Conservation (phyloP, 2,329 filamentous ascomycete species). For the Sporothrix pallida region DNA sequence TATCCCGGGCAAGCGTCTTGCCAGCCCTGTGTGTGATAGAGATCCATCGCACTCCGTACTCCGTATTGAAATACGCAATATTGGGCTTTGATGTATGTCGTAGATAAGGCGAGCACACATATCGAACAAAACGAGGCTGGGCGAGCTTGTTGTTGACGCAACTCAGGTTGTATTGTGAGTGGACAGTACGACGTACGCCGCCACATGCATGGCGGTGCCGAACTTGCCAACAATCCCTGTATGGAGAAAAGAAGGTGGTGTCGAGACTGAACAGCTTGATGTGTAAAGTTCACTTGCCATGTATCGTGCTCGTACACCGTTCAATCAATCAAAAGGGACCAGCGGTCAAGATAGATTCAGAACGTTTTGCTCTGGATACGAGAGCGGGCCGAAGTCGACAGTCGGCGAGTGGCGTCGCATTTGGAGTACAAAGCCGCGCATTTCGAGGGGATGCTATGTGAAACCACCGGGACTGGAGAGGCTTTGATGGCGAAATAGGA, state of each 20-base stretch:
- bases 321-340: not conserved
- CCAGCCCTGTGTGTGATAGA: not conserved
- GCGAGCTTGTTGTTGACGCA: not conserved
- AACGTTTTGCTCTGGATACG: not conserved
- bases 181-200: not conserved
- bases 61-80: not conserved
- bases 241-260: not conserved
- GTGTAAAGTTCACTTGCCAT: not conserved
- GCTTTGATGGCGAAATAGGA: constrained; percentile 4
- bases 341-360: not conserved
- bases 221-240: constrained; percentile 15
- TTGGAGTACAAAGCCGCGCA: constrained; percentile 7
- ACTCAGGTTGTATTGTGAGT: constrained; percentile 1
- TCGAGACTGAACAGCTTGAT: not conserved
- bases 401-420: constrained; percentile 29
- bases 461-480: not conserved
- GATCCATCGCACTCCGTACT: not conserved
- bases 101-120: not conserved
- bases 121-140: constrained; percentile 1
- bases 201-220: not conserved
- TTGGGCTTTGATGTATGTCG: not conserved
- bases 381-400: constrained; percentile 26
- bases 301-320: not conserved
- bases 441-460: not conserved
- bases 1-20: not conserved